Conservation (phyloP, 768 basidiomycete genomes). For the Podaxis pistillaris region DNA sequence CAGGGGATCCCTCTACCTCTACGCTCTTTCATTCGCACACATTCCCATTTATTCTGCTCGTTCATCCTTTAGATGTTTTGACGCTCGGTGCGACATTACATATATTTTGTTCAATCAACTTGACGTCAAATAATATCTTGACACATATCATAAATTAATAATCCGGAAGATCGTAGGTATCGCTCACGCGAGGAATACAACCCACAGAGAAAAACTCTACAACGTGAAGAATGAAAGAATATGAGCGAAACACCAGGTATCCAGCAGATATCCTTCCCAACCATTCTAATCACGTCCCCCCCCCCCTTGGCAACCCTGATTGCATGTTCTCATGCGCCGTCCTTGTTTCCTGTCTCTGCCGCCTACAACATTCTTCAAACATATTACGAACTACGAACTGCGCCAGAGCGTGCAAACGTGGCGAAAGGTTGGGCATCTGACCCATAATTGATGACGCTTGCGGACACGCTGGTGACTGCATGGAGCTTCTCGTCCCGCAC, state of each 20-base stretch:
- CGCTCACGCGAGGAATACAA: neutral
- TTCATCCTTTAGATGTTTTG: neutral
- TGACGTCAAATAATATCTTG: neutral
- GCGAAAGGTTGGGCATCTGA: neutral
- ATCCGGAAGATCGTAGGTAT: neutral
- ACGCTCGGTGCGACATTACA: neutral
- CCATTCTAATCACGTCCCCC: neutral
- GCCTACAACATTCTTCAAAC: slow-evolving; percentile 3
- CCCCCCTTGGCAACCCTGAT: slow-evolving; percentile 5
- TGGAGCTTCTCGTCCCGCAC: neutral
- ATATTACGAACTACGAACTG: neutral
- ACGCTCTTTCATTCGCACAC: neutral
- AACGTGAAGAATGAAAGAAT: neutral
- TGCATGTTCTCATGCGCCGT: neutral
- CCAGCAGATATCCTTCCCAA: neutral
- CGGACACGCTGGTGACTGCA: neutral
- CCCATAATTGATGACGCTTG: neutral
- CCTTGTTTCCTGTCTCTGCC: slow-evolving; percentile 5
- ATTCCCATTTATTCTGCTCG: neutral
- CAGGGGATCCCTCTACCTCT: neutral
- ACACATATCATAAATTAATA: neutral
- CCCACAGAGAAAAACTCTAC: neutral
- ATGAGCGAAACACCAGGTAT: neutral
- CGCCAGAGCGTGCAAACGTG: neutral
- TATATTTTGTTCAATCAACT: neutral